These are phyloP conservation scores for Trichosporon asahii DNA, from an alignment of 1,284 basidiomycete genomes.

Conservation along the genomic window DNA sequence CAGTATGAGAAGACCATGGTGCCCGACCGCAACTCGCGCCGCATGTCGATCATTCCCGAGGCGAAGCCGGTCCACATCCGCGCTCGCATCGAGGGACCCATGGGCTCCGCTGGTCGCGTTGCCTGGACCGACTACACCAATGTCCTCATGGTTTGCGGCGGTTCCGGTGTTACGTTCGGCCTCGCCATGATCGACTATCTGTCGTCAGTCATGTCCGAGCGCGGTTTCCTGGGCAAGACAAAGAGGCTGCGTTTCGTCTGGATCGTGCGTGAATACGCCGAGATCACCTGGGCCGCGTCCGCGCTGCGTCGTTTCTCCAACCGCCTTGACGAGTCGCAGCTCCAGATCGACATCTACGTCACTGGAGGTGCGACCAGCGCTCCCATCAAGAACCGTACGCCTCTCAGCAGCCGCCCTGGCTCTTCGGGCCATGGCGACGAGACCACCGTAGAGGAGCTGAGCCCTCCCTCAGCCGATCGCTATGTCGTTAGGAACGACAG, in stretches of 20 bases:
- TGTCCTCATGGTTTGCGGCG: constrained; percentile 69
- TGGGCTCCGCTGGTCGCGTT: constrained; percentile 66
- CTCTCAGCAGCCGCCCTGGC: constrained; percentile 1
- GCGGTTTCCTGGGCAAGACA: constrained; percentile 52
- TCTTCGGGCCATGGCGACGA: neutral
- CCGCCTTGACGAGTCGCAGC: constrained; percentile 59
- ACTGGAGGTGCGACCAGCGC: constrained; percentile 54
- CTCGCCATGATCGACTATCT: constrained; percentile 69
- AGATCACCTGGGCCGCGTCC: constrained; percentile 76
- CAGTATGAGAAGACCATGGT: constrained; percentile 2
- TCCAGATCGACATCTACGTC: constrained; percentile 77
- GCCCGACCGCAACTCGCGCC: neutral
- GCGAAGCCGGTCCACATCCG: constrained; percentile 53
- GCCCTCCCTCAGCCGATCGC: constrained; percentile 1
- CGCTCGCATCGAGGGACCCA: constrained; percentile 72
- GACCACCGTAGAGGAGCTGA: neutral
- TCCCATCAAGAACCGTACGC: neutral
- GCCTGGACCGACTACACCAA: constrained; percentile 65
- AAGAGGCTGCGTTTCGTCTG: constrained; percentile 73
- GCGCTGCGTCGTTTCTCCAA: constrained; percentile 63
- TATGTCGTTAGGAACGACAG: neutral
- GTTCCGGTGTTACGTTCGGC: constrained; percentile 76
- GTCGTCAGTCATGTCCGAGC: constrained; percentile 58
- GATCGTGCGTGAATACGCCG: constrained; percentile 77
- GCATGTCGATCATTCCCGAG: constrained; percentile 18